Conservation (phyloP, 371 early-diverging fungal genomes). For the Mortierella sp. region DNA sequence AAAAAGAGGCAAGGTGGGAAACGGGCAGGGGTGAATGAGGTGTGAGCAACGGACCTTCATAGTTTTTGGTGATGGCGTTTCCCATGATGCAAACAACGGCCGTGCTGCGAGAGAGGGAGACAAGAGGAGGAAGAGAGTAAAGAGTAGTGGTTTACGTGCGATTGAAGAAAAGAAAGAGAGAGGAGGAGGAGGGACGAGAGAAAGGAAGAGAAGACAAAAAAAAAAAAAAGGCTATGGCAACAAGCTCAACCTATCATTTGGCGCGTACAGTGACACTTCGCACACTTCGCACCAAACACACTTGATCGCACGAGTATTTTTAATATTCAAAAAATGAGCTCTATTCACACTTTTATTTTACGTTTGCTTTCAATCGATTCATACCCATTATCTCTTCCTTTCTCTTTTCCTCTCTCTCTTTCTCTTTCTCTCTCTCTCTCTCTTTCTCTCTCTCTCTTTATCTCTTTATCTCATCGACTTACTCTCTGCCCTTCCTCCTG, state of each 20-base stretch:
- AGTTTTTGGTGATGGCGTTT: slow-evolving; percentile 59
- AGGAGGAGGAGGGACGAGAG: neutral
- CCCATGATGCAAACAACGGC: slow-evolving; percentile 36
- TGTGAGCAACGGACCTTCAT: slow-evolving; percentile 38
- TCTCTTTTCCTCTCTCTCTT: neutral
- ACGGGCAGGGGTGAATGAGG: neutral
- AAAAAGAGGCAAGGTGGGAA: neutral
- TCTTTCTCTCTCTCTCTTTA: neutral
- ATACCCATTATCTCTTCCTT: neutral
- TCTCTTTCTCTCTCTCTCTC: neutral
- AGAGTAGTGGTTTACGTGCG: neutral
- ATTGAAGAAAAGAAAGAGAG: slow-evolving; percentile 5
- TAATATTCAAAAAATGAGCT: neutral
- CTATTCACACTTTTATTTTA: neutral
- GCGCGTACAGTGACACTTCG: too few relatives aligned
- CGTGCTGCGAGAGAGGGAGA: neutral
- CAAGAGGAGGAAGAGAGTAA: neutral
- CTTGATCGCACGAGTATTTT: too few relatives aligned
- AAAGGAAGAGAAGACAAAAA: neutral
- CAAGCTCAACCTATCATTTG: neutral
- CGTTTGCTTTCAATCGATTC: neutral
- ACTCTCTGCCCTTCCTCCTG: slow-evolving; percentile 2
- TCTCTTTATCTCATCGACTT: neutral
- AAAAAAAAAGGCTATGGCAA: neutral
- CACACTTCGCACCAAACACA: too few relatives aligned